A percentile compares a stretch with the other conserved stretches of the same genome.
Evolutionary conservation across 2,329 filamentous ascomycete species (phyloP).

Genomic region (Aspergillus pseudonomiae): DNA sequence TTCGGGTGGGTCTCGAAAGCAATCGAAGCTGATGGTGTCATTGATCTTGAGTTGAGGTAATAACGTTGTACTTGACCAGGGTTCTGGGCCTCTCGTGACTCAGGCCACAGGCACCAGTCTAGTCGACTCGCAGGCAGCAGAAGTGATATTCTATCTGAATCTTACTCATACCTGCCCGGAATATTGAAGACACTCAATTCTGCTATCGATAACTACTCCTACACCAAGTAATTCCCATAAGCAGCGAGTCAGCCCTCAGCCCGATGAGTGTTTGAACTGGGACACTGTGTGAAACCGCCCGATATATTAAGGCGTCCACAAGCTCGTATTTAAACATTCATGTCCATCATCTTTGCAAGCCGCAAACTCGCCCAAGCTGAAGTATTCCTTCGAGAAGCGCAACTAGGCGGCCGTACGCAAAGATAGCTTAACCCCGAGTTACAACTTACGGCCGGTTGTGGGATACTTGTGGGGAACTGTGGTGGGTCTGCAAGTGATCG

Average conservation of each 20-base stretch:
- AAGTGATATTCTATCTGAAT: no score
- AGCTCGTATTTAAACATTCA: background rate
- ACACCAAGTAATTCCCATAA: no score
- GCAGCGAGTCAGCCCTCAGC: no score
- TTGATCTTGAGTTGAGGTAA: background rate
- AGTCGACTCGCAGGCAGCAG: no score
- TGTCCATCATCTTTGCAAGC: background rate
- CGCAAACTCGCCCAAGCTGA: background rate
- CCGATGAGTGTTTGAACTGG: no score
- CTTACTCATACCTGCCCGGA: no score
- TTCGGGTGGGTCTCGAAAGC: background rate
- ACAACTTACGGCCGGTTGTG: background rate
- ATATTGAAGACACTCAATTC: no score
- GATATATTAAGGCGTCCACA: background rate
- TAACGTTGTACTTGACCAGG: background rate
- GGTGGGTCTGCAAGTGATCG: background rate
- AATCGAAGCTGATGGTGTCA: background rate
- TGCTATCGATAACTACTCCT: no score
- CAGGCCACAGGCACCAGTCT: background rate
- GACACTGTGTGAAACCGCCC: background rate
- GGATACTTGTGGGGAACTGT: background rate
- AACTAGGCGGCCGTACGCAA: background rate
- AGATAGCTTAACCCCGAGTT: background rate
- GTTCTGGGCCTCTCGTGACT: background rate
- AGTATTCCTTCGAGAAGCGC: background rate